Conservation (phyloP, 1,284 basidiomycete genomes). For the Agroathelia rolfsii region DNA sequence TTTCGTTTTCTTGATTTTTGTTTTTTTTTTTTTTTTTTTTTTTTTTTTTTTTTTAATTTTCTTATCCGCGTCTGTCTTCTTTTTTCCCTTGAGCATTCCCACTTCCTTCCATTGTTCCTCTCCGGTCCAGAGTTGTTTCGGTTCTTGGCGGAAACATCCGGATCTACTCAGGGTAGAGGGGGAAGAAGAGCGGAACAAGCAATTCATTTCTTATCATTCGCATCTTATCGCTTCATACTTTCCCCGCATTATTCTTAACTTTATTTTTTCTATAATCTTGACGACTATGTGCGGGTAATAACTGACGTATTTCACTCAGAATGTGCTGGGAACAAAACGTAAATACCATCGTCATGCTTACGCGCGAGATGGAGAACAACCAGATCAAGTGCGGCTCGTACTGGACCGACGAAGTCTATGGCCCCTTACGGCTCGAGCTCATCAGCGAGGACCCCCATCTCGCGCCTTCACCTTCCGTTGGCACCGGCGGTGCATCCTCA, state of each 20-base stretch:
- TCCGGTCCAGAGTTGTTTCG: too few species aligned
- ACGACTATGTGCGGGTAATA: too few species aligned
- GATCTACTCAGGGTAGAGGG: too few species aligned
- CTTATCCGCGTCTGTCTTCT: background rate
- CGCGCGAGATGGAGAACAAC: conserved; percentile 83
- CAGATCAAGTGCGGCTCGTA: conserved; percentile 89
- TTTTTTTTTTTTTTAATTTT: background rate
- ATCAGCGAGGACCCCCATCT: conserved; percentile 18
- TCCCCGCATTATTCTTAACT: too few species aligned
- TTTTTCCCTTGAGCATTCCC: background rate
- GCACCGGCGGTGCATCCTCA: background rate
- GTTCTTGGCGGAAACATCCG: too few species aligned
- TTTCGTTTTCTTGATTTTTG: conserved; percentile 5
- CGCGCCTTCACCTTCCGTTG: background rate
- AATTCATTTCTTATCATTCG: too few species aligned
- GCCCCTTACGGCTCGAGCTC: conserved; percentile 55
- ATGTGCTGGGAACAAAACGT: conserved; percentile 77
- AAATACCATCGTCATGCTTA: conserved; percentile 81
- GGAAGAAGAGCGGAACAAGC: too few species aligned
- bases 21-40: too few species aligned
- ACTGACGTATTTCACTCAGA: conserved; percentile 24
- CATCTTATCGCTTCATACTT: too few species aligned
- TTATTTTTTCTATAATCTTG: too few species aligned
- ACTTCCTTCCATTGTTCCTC: too few species aligned
- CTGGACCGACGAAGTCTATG: conserved; percentile 71